Conservation (phyloP, 2,329 filamentous ascomycete species). For the Fusarium lateritium region DNA sequence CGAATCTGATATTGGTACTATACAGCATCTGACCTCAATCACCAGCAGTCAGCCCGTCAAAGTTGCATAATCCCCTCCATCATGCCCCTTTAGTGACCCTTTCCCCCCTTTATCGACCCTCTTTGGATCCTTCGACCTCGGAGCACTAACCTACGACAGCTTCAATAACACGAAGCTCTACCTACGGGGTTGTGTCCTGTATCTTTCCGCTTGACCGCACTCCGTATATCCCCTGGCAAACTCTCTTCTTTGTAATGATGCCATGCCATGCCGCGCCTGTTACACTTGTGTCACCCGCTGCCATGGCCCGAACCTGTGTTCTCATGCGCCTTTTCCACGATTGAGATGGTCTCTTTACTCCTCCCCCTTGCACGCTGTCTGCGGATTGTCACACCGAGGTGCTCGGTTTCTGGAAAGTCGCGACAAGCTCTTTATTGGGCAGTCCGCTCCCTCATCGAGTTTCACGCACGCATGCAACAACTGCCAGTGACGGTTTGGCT, state of each 20-base stretch:
- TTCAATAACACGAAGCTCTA: slow-evolving; percentile 13
- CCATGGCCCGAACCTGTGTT: slow-evolving; percentile 18
- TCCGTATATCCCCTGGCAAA: slow-evolving; percentile 14
- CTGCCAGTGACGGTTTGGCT: slow-evolving; percentile 28
- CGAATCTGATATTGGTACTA: neutral
- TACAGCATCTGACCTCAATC: neutral
- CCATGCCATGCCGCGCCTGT: slow-evolving; percentile 21
- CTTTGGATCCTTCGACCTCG: slow-evolving; percentile 1
- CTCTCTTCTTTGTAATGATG: slow-evolving; percentile 9
- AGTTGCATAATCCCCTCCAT: slow-evolving; percentile 12
- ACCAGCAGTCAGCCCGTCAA: neutral
- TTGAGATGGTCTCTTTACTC: slow-evolving; percentile 10
- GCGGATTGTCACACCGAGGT: slow-evolving; percentile 32
- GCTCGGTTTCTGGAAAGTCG: slow-evolving; percentile 43
- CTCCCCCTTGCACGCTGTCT: slow-evolving; percentile 27
- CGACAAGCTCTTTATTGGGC: slow-evolving; percentile 44
- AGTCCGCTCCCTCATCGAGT: slow-evolving; percentile 31
- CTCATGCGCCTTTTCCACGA: slow-evolving; percentile 1
- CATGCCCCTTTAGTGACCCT: neutral
- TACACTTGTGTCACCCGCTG: slow-evolving; percentile 33
- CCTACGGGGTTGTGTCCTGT: slow-evolving; percentile 18
- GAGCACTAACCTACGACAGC: slow-evolving; percentile 18
- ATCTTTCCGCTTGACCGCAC: slow-evolving; percentile 23
- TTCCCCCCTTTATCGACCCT: slow-evolving; percentile 14
- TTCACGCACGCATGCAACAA: slow-evolving; percentile 29